These are phyloP conservation scores for Lodderomyces parapsilosis DNA, from an alignment of 1,139 yeast genomes.

Conservation along the genomic window DNA sequence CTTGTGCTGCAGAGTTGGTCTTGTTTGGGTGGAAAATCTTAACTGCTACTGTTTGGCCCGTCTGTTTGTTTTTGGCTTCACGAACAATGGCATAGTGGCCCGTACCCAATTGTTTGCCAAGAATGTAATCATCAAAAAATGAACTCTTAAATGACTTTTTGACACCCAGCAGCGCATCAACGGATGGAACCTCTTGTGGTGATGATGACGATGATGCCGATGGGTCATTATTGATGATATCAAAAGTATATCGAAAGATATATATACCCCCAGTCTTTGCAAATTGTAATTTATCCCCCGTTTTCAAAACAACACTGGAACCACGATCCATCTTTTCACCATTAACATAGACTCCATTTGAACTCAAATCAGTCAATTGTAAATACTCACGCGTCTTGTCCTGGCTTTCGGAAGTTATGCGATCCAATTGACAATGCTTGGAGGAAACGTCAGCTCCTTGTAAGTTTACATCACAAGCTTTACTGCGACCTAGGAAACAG, in stretches of 20 bases:
- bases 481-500: slow-evolving; percentile 57
- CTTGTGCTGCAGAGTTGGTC: slow-evolving; percentile 30
- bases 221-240: slow-evolving; percentile 17
- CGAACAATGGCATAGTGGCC: slow-evolving; percentile 81
- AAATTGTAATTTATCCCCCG: slow-evolving; percentile 65
- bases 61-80: slow-evolving; percentile 57
- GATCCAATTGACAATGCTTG: slow-evolving; percentile 55
- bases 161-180: slow-evolving; percentile 10
- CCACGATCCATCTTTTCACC: slow-evolving; percentile 50
- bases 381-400: slow-evolving; percentile 37
- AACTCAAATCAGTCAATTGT: slow-evolving; percentile 56
- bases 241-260: slow-evolving; percentile 48
- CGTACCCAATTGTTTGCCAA: slow-evolving; percentile 64
- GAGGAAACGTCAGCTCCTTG: slow-evolving; percentile 65
- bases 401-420: slow-evolving; percentile 18
- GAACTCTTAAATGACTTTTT: slow-evolving; percentile 22
- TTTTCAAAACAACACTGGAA: slow-evolving; percentile 47
- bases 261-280: slow-evolving; percentile 59
- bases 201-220: too few species aligned
- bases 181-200: not conserved
- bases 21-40: slow-evolving; percentile 74
- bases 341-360: slow-evolving; percentile 69
- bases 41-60: slow-evolving; percentile 67
- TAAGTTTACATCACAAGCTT: slow-evolving; percentile 57
- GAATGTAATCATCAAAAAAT: slow-evolving; percentile 59